A percentile compares a stretch with the other conserved stretches of the same genome.
phyloP scores from a whole-genome alignment of 2,329 filamentous ascomycete species.

The Colletotrichum sp. region DNA sequence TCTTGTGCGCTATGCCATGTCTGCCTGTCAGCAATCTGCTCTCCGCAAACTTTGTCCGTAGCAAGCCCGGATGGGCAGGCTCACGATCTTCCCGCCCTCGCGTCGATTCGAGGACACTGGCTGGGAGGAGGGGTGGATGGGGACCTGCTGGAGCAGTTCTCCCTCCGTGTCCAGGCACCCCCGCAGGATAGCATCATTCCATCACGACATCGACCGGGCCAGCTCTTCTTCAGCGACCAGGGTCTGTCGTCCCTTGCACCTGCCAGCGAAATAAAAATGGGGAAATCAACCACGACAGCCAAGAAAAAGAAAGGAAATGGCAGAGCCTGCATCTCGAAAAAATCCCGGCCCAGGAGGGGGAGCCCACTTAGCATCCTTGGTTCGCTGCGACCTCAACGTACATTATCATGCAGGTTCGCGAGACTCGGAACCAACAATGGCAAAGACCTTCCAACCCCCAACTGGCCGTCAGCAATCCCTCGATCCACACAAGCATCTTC shows the following conservation, averaged over 20 bases:
- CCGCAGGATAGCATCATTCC: slow-evolving; percentile 16
- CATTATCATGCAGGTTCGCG: slow-evolving; percentile 16
- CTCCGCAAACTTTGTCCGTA: slow-evolving; percentile 20
- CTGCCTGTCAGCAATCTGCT: slow-evolving; percentile 16
- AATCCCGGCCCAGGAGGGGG: slow-evolving; percentile 10
- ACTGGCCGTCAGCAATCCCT: slow-evolving; percentile 10
- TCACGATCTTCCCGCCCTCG: slow-evolving; percentile 19
- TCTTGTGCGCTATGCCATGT: slow-evolving; percentile 10
- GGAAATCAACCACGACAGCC: neutral
- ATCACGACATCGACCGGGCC: slow-evolving; percentile 18
- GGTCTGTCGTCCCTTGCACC: neutral
- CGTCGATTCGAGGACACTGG: slow-evolving; percentile 13
- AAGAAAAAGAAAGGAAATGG: neutral
- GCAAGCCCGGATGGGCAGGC: slow-evolving; percentile 11
- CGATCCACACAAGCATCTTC: slow-evolving; percentile 16
- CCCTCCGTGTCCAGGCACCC: slow-evolving; percentile 9
- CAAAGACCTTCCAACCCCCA: slow-evolving; percentile 1
- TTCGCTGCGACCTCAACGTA: slow-evolving; percentile 6
- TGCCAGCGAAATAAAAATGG: neutral
- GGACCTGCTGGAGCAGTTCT: neutral
- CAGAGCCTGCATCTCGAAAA: slow-evolving; percentile 11
- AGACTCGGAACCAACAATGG: slow-evolving; percentile 16
- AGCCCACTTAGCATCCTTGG: neutral
- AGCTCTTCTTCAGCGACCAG: slow-evolving; percentile 18
- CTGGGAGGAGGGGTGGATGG: slow-evolving; percentile 11